Conservation (phyloP, 768 basidiomycete species). For the Russula emetica region DNA sequence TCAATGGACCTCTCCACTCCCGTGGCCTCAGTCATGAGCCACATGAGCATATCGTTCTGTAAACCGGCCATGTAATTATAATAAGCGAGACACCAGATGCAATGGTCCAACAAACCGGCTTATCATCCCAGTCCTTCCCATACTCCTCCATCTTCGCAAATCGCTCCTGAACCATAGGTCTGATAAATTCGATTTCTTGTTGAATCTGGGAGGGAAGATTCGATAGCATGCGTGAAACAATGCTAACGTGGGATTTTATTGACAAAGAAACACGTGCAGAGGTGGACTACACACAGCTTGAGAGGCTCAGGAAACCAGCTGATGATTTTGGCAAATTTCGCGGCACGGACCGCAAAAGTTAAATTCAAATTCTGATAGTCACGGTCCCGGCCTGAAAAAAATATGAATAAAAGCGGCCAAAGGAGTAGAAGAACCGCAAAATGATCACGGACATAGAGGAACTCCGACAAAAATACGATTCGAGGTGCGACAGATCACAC, state of each 20-base stretch:
- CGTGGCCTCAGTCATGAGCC: too few relatives aligned
- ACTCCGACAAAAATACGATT: conserved; percentile 36
- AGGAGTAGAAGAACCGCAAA: background rate
- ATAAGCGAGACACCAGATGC: background rate
- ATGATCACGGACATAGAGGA: conserved; percentile 36
- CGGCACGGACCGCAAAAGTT: conserved; percentile 37
- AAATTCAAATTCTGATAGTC: conserved; percentile 35
- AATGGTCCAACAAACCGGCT: background rate
- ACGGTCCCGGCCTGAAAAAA: conserved; percentile 38
- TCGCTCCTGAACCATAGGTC: conserved; percentile 9
- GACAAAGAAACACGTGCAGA: background rate
- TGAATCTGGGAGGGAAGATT: background rate
- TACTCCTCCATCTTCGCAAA: conserved; percentile 4
- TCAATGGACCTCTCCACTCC: too few relatives aligned
- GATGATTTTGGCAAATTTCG: conserved; percentile 34
- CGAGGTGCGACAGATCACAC: conserved; percentile 44
- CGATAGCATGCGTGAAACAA: background rate
- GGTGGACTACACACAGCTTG: conserved; percentile 39
- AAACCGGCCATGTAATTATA: background rate
- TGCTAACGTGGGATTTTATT: background rate
- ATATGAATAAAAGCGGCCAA: background rate
- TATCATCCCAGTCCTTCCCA: background rate
- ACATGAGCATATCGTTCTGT: too few relatives aligned
- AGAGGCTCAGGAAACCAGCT: conserved; percentile 40
- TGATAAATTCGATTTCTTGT: conserved; percentile 3